Conservation (phyloP, 2,329 filamentous ascomycete genomes). For the Niveomyces coronatus region DNA sequence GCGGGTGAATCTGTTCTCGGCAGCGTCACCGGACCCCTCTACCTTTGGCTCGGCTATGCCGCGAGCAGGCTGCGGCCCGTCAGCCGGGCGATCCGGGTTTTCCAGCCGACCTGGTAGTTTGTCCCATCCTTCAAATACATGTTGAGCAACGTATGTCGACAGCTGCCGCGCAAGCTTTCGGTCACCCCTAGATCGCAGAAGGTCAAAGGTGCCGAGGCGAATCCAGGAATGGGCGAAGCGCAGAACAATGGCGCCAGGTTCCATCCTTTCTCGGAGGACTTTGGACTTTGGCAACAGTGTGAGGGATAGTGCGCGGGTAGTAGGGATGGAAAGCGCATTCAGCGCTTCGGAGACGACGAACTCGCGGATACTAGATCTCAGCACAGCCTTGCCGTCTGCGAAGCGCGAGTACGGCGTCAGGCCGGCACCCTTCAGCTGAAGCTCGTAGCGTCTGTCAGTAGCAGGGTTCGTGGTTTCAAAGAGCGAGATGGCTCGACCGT, state of each 20-base stretch:
- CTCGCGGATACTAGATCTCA: conserved; percentile 87
- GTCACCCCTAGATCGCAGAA: conserved; percentile 76
- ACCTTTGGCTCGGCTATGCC: conserved; percentile 46
- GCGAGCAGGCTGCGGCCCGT: conserved; percentile 33
- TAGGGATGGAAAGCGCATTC: conserved; percentile 75
- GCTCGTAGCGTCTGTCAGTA: conserved; percentile 67
- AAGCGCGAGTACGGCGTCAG: conserved; percentile 92
- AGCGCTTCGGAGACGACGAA: conserved; percentile 87
- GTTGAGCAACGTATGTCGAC: conserved; percentile 74
- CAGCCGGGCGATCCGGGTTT: conserved; percentile 37
- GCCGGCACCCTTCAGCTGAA: conserved; percentile 92
- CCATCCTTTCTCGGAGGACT: conserved; percentile 68
- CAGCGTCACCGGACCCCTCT: conserved; percentile 56
- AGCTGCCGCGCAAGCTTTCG: conserved; percentile 61
- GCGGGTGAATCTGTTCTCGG: conserved; percentile 78
- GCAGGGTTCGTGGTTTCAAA: conserved; percentile 76
- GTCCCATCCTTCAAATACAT: conserved; percentile 83
- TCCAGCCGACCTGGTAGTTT: conserved; percentile 56
- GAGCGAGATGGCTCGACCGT: conserved; percentile 86
- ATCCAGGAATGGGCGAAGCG: conserved; percentile 90
- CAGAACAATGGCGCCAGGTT: conserved; percentile 86
- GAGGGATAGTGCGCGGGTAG: conserved; percentile 75
- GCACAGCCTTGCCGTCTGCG: conserved; percentile 87
- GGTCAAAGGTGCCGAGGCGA: conserved; percentile 88
- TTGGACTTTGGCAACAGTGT: conserved; percentile 62